Base-by-base conservation (phyloP, 1,284 basidiomycete genomes). In the Anthracocystis walkeri region DNA sequence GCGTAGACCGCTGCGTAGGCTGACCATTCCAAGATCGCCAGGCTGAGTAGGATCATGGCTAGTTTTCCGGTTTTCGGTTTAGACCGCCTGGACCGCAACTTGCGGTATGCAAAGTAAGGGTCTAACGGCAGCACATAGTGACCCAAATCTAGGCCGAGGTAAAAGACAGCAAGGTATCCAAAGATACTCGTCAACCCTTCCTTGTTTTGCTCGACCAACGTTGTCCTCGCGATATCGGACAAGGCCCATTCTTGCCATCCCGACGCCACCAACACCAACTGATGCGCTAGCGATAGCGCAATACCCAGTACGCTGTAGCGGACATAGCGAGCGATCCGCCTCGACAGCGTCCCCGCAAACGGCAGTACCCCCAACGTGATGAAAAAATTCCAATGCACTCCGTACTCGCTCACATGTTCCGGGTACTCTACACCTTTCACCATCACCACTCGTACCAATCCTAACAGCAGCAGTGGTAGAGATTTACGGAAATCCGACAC, bases 341-440 rank as follows among this genome's bases (percentile, higher is more conserved):
- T 45, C n/a, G 58, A 68, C 0, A 90, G 62, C 0, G 92, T 89
- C 74, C 94, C 91, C 7, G 93, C 86, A 0, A 93, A 84, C 0
- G 95, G 95, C 3, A 98, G 85, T 1, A 93, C 72, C 0, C 91
- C 94, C 14, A 99, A 88, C 0, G 97, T 98, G 80, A 98, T 89
- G 88, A 99, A 99, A 86, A 99, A 99, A 85, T 99, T 99, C 97
- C 97, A 99, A 82, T 98, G 95, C 0, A 91, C 90, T 1, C 97
- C 97, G 77, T 99, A 99, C 87, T 99, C 96, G 0, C 94, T 91
- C 46, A 93, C 90, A 77, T 99, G 97, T 87, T 99, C 96, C 10
- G 81, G 96, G 85, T 99, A 99, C 65, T 95, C 93, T 0, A 91
- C 90, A 3, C 93, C 92, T 85, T 99, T 99, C 40, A 99, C 95